phyloP scores from a whole-genome alignment of 225 moss, liverwort and hornwort species.

The Sphagnum tenellum region DNA sequence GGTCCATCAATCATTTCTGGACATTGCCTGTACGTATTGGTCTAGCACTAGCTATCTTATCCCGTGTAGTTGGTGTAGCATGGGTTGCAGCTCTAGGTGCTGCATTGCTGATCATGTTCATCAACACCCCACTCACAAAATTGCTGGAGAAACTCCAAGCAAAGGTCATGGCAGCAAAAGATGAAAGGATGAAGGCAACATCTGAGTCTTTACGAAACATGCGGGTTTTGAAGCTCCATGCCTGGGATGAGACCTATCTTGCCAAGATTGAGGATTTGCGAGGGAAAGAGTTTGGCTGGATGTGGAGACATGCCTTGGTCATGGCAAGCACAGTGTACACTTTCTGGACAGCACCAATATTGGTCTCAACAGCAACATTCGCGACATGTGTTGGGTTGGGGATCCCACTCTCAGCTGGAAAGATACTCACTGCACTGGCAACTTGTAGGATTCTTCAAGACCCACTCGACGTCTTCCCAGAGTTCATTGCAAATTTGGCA shows the following conservation, averaged over 20 bases:
- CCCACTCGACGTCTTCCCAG: slow-evolving; percentile 54
- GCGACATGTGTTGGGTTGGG: slow-evolving; percentile 69
- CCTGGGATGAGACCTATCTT: slow-evolving; percentile 77
- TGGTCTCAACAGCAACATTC: slow-evolving; percentile 74
- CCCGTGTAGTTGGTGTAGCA: slow-evolving; percentile 54
- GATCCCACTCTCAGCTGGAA: slow-evolving; percentile 69
- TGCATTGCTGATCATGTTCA: slow-evolving; percentile 25
- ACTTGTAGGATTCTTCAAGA: slow-evolving; percentile 66
- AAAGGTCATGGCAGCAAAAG: slow-evolving; percentile 55
- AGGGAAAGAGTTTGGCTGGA: slow-evolving; percentile 54
- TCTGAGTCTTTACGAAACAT: slow-evolving; percentile 64
- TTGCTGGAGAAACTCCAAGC: slow-evolving; percentile 44
- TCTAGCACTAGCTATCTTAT: slow-evolving; percentile 32
- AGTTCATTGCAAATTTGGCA: slow-evolving; percentile 45
- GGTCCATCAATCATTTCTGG: slow-evolving; percentile 49
- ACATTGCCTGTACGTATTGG: slow-evolving; percentile 44
- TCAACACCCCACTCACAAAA: slow-evolving; percentile 46
- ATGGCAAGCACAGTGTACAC: slow-evolving; percentile 39
- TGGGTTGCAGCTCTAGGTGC: slow-evolving; percentile 41
- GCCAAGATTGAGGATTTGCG: slow-evolving; percentile 55
- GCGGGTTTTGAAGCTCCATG: slow-evolving; percentile 83
- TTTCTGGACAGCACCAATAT: slow-evolving; percentile 67
- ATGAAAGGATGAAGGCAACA: slow-evolving; percentile 55
- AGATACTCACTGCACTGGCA: slow-evolving; percentile 71
- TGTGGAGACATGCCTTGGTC: slow-evolving; percentile 43